phyloP scores from a whole-genome alignment of 2,329 filamentous ascomycete genomes.

The Trichophyton equinum region DNA sequence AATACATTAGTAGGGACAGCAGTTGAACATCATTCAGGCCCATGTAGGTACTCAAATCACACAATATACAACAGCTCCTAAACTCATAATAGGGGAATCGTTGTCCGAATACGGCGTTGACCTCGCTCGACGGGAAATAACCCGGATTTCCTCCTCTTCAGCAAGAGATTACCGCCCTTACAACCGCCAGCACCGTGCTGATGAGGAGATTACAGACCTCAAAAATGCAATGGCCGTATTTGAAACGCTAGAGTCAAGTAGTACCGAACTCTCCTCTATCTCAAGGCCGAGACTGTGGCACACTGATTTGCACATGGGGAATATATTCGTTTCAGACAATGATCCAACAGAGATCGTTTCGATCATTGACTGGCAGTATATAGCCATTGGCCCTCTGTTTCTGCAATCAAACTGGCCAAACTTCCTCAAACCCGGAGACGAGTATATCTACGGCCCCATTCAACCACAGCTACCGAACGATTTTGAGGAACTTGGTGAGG shows the following conservation, averaged over 20 bases:
- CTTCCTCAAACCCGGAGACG: conserved; percentile 20
- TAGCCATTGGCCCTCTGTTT: conserved; percentile 21
- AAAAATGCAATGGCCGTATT: not conserved
- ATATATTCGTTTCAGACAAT: conserved; percentile 27
- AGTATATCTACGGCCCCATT: conserved; percentile 17
- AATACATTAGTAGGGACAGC: too few species aligned
- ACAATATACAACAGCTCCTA: not conserved
- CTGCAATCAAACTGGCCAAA: conserved; percentile 15
- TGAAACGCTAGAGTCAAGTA: not conserved
- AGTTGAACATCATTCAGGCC: not conserved
- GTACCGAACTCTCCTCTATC: not conserved
- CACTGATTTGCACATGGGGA: conserved; percentile 28
- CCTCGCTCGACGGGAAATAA: conserved; percentile 3
- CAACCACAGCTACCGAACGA: conserved; percentile 10
- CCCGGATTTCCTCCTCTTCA: not conserved
- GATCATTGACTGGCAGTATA: conserved; percentile 34
- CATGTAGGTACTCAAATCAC: not conserved
- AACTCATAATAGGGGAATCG: not conserved
- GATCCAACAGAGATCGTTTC: conserved; percentile 16
- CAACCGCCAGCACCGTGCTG: not conserved
- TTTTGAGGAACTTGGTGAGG: conserved; percentile 12
- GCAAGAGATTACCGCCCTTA: not conserved
- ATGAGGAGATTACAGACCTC: not conserved
- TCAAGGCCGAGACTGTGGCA: conserved; percentile 24
- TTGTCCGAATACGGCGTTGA: not conserved